phyloP scores from a whole-genome alignment of 176 grass and related monocot species.

The Elaeis guineensis region DNA sequence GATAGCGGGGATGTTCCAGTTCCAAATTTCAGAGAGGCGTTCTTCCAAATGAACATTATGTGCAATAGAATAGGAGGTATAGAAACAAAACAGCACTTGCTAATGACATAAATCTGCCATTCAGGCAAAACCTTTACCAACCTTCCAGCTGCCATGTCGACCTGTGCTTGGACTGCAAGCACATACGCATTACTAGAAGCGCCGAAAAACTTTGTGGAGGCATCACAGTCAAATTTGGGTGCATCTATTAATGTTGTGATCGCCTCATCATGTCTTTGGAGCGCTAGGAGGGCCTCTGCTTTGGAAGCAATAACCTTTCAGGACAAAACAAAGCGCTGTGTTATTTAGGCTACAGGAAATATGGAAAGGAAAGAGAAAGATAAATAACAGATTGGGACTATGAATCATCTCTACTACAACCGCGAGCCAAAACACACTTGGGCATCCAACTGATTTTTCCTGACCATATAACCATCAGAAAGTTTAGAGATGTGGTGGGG shows the following conservation, averaged over 20 bases:
- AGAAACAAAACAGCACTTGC: no score
- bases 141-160: conserved; percentile 25
- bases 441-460: no score
- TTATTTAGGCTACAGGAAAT: no score
- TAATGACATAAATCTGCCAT: no score
- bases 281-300: conserved; percentile 19
- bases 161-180: conserved; percentile 10
- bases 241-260: not conserved
- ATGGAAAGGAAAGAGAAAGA: no score
- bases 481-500: not conserved
- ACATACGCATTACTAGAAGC: conserved; percentile 13
- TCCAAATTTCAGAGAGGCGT: no score
- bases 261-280: conserved; percentile 25
- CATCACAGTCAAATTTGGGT: conserved; percentile 14
- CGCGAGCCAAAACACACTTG: no score
- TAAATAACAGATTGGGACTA: no score
- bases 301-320: conserved; percentile 9
- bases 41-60: no score
- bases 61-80: no score
- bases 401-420: no score
- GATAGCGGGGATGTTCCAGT: no score
- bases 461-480: not conserved
- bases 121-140: not conserved
- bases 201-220: conserved; percentile 25
- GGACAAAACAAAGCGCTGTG: not conserved